Conservation (phyloP, 2,329 filamentous ascomycete genomes). For the Didymellaceae sp. region DNA sequence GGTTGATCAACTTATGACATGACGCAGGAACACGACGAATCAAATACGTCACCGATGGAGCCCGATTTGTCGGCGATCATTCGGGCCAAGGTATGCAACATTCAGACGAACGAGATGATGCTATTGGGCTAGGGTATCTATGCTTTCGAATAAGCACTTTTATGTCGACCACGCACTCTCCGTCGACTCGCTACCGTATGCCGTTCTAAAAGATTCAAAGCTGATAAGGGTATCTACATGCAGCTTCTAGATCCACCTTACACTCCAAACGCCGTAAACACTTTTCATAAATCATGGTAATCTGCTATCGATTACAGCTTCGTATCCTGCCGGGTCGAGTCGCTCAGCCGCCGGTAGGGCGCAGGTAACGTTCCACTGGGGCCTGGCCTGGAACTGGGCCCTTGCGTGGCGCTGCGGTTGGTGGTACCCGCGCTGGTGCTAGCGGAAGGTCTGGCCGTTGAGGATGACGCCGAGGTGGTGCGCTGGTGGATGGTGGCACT, state of each 20-base stretch:
- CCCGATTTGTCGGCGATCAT: slow-evolving; percentile 7
- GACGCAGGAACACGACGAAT: slow-evolving; percentile 16
- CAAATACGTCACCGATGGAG: slow-evolving; percentile 23
- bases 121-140: slow-evolving; percentile 17
- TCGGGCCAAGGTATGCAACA: background rate
- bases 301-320: slow-evolving; percentile 33
- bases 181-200: background rate
- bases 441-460: slow-evolving; percentile 33
- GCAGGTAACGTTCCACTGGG: slow-evolving; percentile 34
- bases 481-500: slow-evolving; percentile 60
- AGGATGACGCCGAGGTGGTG: slow-evolving; percentile 33
- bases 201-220: slow-evolving; percentile 2
- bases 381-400: slow-evolving; percentile 28
- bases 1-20: slow-evolving; percentile 6
- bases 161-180: background rate
- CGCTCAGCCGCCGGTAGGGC: slow-evolving; percentile 43
- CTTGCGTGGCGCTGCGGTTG: slow-evolving; percentile 36
- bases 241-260: slow-evolving; percentile 7
- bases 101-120: background rate
- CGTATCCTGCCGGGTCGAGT: slow-evolving; percentile 46
- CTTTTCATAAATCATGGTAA: slow-evolving; percentile 33
- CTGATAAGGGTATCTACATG: slow-evolving; percentile 20
- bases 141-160: slow-evolving; percentile 12
- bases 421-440: slow-evolving; percentile 30
- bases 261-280: slow-evolving; percentile 22